Conservation (phyloP, 208 protist species). For the Leishmania turanica region DNA sequence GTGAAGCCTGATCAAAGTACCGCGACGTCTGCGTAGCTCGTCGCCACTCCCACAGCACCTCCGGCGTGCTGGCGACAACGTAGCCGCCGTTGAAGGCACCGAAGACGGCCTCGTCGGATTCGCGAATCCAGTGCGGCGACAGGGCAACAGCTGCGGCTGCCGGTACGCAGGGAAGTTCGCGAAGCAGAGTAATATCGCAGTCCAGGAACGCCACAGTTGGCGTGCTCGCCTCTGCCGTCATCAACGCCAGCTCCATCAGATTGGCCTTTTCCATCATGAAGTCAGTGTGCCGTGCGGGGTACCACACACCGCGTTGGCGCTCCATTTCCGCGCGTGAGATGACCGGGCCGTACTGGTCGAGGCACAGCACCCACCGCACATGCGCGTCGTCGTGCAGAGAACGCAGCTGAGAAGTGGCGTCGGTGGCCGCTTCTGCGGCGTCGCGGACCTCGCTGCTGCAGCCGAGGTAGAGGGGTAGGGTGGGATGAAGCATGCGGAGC, state of each 20-base stretch:
- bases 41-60: conserved; percentile 64
- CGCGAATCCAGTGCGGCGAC: conserved; percentile 65
- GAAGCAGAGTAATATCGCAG: conserved; percentile 72
- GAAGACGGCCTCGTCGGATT: conserved; percentile 62
- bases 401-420: conserved; percentile 3
- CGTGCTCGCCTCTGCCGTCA: conserved; percentile 3
- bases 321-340: conserved; percentile 78
- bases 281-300: conserved; percentile 68
- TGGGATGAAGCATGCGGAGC: conserved; percentile 62
- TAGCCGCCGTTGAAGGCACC: conserved; percentile 80
- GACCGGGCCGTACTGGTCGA: conserved; percentile 58
- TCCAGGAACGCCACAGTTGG: conserved; percentile 64
- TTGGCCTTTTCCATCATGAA: conserved; percentile 92
- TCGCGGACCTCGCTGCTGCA: conserved; percentile 45
- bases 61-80: conserved; percentile 40
- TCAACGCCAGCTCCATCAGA: conserved; percentile 72
- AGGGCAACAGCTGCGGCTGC: conserved; percentile 39
- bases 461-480: conserved; percentile 57
- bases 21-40: conserved; percentile 56
- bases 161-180: conserved; percentile 44
- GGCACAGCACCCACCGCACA: conserved; percentile 66
- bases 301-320: conserved; percentile 64
- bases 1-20: conserved; percentile 79
- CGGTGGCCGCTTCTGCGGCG: background rate
- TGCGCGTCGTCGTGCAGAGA: conserved; percentile 28